Evolutionary conservation across 306 rosid genomes (phyloP).

Genomic region (Cyamopsis tetragonoloba): DNA sequence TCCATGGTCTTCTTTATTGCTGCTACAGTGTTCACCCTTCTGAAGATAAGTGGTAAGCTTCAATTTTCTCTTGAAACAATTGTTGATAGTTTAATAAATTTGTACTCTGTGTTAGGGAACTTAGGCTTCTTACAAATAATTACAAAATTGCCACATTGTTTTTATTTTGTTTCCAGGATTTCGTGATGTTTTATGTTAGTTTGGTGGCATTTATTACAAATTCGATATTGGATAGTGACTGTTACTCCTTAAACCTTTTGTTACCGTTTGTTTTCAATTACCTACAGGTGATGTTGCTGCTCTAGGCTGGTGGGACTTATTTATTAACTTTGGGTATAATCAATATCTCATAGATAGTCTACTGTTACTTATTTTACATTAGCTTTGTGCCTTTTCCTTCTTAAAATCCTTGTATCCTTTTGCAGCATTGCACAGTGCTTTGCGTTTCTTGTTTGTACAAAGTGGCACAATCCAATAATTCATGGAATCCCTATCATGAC

Average conservation of each 20-base stretch:
- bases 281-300: conserved; percentile 81
- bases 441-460: conserved; percentile 93
- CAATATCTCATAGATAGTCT: conserved; percentile 10
- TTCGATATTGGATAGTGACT: not conserved
- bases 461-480: conserved; percentile 92
- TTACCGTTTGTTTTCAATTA: conserved; percentile 19
- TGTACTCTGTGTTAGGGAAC: conserved; percentile 1
- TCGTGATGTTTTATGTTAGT: conserved; percentile 7
- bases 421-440: conserved; percentile 94
- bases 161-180: too few species aligned
- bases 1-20: conserved; percentile 97
- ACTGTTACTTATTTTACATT: conserved; percentile 8
- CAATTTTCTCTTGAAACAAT: conserved; percentile 6
- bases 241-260: not conserved
- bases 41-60: conserved; percentile 81
- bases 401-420: conserved; percentile 27
- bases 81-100: conserved; percentile 15
- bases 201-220: not conserved
- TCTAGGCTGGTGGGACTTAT: conserved; percentile 97
- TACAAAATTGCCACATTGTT: too few species aligned
- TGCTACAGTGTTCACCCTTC: conserved; percentile 82
- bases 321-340: conserved; percentile 78
- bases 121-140: conserved; percentile 17
- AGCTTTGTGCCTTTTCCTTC: conserved; percentile 13
- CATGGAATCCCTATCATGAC: conserved; percentile 57